Percentiles rank a stretch among this genome's conserved stretches.
These are phyloP conservation scores for Coemansia sp. DNA, from an alignment of 192 early-diverging fungal species.

Conservation along the genomic window DNA sequence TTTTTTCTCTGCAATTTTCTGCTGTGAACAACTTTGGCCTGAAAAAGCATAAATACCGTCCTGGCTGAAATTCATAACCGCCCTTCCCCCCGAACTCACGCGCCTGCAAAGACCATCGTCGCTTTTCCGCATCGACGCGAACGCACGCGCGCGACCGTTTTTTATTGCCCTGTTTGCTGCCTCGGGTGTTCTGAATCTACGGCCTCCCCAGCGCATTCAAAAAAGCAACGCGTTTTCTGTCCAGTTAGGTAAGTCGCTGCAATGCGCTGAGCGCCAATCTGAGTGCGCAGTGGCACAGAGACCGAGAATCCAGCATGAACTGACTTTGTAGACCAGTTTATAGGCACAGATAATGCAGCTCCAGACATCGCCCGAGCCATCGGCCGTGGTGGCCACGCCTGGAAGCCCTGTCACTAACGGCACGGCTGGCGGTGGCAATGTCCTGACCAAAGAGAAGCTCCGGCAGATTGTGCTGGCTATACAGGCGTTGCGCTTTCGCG, in stretches of 20 bases:
- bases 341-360: slow-evolving; percentile 9
- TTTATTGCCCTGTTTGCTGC: background rate
- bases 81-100: slow-evolving; percentile 8
- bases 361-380: slow-evolving; percentile 8
- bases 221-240: background rate
- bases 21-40: too few species aligned
- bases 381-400: background rate
- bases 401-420: background rate
- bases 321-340: background rate
- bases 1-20: background rate
- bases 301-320: background rate
- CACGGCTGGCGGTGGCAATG: background rate
- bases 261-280: background rate
- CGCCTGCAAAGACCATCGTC: slow-evolving; percentile 8
- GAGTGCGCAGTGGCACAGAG: background rate
- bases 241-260: background rate
- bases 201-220: background rate
- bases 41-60: background rate
- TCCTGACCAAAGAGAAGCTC: slow-evolving; percentile 30
- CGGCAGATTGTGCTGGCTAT: slow-evolving; percentile 30
- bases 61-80: background rate
- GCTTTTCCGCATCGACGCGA: slow-evolving; percentile 2
- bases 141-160: background rate
- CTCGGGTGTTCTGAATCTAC: background rate
- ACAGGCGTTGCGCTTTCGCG: slow-evolving; percentile 56